phyloP scores from a whole-genome alignment of 495 filamentous ascomycete genomes.

The Daldinia vernicosa region DNA sequence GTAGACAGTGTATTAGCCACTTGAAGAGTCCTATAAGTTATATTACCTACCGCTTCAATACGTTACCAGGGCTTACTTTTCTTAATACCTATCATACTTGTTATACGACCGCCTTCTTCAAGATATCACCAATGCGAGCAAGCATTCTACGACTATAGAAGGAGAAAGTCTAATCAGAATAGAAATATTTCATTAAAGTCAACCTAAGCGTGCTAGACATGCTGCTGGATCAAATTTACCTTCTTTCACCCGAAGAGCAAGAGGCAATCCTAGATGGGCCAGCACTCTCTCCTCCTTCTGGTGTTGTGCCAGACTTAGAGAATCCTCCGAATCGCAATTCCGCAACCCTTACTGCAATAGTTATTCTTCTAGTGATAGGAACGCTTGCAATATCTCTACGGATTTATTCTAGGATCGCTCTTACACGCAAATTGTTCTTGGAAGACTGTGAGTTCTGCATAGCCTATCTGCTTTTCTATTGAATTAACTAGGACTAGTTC shows the following conservation, averaged over 20 bases:
- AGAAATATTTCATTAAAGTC: not conserved
- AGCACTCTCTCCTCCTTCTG: not conserved
- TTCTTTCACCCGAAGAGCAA: not conserved
- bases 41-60: too few species aligned
- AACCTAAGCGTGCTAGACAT: not conserved
- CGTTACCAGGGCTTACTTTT: not conserved
- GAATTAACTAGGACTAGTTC: not conserved
- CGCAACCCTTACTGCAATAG: not conserved
- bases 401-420: not conserved
- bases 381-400: not conserved
- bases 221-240: not conserved
- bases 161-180: not conserved
- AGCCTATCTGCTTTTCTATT: not conserved
- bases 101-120: too few species aligned
- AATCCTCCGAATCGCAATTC: not conserved
- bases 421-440: not conserved
- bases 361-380: not conserved
- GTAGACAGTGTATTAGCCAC: too few species aligned
- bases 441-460: not conserved
- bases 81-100: not conserved
- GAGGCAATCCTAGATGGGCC: not conserved
- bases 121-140: too few species aligned
- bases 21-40: too few species aligned
- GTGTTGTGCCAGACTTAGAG: not conserved
- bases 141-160: not conserved